Base-by-base conservation (phyloP, 75 land plant species). In the Cunninghamia lanceolata region DNA sequence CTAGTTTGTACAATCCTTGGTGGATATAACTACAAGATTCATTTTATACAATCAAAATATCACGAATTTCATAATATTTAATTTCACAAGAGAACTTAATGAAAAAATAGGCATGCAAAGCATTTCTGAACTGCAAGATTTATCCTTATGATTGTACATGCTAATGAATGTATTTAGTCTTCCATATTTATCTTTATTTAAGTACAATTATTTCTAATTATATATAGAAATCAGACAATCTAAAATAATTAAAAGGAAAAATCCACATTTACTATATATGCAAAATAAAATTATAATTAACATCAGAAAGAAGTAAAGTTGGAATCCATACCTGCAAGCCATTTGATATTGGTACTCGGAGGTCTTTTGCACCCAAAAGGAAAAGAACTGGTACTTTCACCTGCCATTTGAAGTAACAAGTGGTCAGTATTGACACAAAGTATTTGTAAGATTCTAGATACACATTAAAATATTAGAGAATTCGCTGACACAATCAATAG, bases 311-410 rank as follows among this genome's bases (percentile, higher is more conserved):
- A 11, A 2, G 30, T 82, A 85, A 35, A n/a, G 50, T 84, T 87
- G 8, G 46, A 73, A 63, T 73, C 38, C 21, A 81, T 90, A 97
- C 99, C 91, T 98, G 99, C 82, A 98, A 84, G n/a, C 99, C 99
- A 93, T 95, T 97, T 38, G 96, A 95, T 80, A 93, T 90, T 79
- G 99, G 99, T 86, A 98, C 99, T 42, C 99, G 94, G 46, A 95
- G 96, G 90, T 98, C 99, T 86, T 97, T 91, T n/a, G 96, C 99
- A 77, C 99, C 99, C 77, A 98, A 86, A 68, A 98, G 95, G 38
- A 98, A 95, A 83, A 98, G 89, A 66, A 92, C 89, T 1, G 99
- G 99, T 34, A 94, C 90, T 89, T 97, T 96, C 16, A 98, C 99
- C 99, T 98, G 93, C 56, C 70, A 79, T 71, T 85, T 39, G 17